Evolutionary conservation across 2,329 filamentous ascomycete species (phyloP).

Genomic region (Pezicula rhizophila): DNA sequence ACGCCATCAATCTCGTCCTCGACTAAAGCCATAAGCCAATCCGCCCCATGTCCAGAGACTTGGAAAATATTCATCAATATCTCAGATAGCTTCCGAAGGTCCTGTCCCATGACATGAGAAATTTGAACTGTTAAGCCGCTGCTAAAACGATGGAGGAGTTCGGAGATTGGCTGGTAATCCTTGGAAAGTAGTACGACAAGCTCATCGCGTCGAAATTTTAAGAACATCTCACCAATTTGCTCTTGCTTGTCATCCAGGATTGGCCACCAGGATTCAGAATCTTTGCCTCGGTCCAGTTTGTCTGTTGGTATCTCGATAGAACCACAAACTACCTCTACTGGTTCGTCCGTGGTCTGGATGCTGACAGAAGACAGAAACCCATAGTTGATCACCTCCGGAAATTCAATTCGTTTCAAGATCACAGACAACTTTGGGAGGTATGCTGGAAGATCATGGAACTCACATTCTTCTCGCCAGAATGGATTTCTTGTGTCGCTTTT

Average conservation of each 20-base stretch:
- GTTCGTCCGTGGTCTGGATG: slow-evolving; percentile 16
- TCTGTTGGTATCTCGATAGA: slow-evolving; percentile 72
- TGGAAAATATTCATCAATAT: slow-evolving; percentile 92
- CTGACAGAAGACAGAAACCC: slow-evolving; percentile 25
- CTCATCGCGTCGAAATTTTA: slow-evolving; percentile 80
- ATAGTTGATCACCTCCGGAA: slow-evolving; percentile 12
- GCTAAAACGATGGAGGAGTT: slow-evolving; percentile 78
- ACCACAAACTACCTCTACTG: slow-evolving; percentile 53
- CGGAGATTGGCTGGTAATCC: slow-evolving; percentile 78
- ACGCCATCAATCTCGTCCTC: slow-evolving; percentile 97
- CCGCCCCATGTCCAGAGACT: slow-evolving; percentile 73
- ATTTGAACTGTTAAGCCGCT: slow-evolving; percentile 82
- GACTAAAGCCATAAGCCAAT: slow-evolving; percentile 89
- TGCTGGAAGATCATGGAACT: slow-evolving; percentile 68
- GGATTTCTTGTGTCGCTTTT: slow-evolving; percentile 67
- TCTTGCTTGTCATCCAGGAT: slow-evolving; percentile 72
- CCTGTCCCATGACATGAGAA: slow-evolving; percentile 68
- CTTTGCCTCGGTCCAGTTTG: slow-evolving; percentile 69
- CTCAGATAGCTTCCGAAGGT: slow-evolving; percentile 76
- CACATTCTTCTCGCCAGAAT: slow-evolving; percentile 77
- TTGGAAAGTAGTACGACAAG: slow-evolving; percentile 80
- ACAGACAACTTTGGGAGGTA: slow-evolving; percentile 64
- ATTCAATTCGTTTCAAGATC: slow-evolving; percentile 61
- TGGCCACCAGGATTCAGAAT: slow-evolving; percentile 83
- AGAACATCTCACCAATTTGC: slow-evolving; percentile 73